phyloP scores from a whole-genome alignment of 306 rosid genomes.

The Lupinus albus region DNA sequence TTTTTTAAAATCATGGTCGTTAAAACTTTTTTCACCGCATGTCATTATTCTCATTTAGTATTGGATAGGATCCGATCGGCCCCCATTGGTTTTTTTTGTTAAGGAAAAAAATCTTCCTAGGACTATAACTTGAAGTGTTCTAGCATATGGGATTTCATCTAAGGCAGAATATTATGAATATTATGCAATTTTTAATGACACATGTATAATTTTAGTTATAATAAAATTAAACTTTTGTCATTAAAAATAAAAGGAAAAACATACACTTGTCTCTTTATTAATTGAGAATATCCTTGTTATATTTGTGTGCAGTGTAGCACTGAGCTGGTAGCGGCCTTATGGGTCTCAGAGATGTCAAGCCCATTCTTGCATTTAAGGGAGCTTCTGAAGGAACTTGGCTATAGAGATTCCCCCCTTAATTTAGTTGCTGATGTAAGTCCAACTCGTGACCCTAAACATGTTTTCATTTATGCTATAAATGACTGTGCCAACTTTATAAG shows the following conservation, averaged over 20 bases:
- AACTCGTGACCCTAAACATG: background rate
- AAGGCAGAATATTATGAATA: background rate
- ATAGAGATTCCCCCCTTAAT: conserved; percentile 68
- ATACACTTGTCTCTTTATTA: too few relatives aligned
- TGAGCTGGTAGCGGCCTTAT: conserved; percentile 70
- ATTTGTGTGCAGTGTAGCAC: conserved; percentile 65
- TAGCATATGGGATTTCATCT: background rate
- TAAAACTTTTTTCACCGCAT: too few relatives aligned
- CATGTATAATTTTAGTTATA: too few relatives aligned
- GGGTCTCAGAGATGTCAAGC: conserved; percentile 87
- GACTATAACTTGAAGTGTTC: background rate
- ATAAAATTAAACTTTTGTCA: too few relatives aligned
- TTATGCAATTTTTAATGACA: too few relatives aligned
- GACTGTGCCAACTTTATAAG: background rate
- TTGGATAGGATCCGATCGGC: too few relatives aligned
- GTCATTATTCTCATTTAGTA: too few relatives aligned
- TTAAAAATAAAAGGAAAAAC: too few relatives aligned
- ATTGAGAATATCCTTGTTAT: too few relatives aligned
- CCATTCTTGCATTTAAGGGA: conserved; percentile 87
- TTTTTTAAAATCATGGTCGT: too few relatives aligned
- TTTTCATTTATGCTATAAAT: background rate
- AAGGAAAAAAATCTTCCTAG: background rate
- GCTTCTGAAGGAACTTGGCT: conserved; percentile 78
- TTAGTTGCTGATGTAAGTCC: conserved; percentile 73
- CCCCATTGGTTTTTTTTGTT: background rate